Conservation (phyloP, 2,329 filamentous ascomycete genomes). For the Fusarium sp. region DNA sequence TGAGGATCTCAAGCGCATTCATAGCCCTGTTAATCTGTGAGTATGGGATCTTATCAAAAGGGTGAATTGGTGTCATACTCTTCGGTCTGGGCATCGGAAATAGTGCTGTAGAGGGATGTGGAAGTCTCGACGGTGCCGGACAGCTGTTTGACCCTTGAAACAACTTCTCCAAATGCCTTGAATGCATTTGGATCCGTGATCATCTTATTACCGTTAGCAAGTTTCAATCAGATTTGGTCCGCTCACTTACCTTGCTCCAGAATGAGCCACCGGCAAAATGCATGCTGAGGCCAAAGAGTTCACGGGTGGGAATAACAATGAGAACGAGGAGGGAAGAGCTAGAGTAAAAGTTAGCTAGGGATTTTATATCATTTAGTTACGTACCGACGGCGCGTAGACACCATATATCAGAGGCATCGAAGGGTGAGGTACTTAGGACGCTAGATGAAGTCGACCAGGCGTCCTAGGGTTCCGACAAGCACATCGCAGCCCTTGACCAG, state of each 20-base stretch:
- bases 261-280: neutral
- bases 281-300: neutral
- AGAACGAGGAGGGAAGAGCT: too few relatives aligned
- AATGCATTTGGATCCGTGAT: neutral
- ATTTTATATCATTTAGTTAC: too few relatives aligned
- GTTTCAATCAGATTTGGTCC: neutral
- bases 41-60: neutral
- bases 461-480: slow-evolving; percentile 67
- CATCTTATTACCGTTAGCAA: neutral
- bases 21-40: neutral
- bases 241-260: neutral
- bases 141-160: neutral
- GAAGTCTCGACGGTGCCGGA: neutral
- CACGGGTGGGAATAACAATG: too few relatives aligned
- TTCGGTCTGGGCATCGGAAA: neutral
- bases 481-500: slow-evolving; percentile 79
- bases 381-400: too few relatives aligned
- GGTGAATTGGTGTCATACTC: neutral
- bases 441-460: too few relatives aligned
- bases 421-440: too few relatives aligned
- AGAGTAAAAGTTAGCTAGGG: too few relatives aligned
- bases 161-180: neutral
- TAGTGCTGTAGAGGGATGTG: neutral
- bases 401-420: too few relatives aligned
- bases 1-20: neutral